Base-by-base conservation (phyloP, 495 filamentous ascomycete species). In the Neurospora africana region DNA sequence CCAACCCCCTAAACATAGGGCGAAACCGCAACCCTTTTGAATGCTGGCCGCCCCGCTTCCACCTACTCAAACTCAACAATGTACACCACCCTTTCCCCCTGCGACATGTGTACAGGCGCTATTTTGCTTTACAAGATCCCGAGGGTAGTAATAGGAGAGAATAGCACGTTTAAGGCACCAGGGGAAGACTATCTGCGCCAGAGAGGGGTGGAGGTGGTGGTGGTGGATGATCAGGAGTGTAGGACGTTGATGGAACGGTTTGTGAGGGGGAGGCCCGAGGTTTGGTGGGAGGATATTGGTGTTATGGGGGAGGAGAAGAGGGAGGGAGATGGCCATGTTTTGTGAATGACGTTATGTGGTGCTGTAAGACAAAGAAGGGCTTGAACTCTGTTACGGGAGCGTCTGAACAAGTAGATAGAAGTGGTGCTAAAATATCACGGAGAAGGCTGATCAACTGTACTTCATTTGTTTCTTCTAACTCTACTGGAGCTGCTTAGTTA, bases 61-160 rank as follows among this genome's bases (percentile, higher is more conserved):
- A 87, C 87, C 23, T 95, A 94, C 80, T 81, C 85, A 75, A 90
- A 6, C 21, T 58, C 47, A 17, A 95, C 93, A 5, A 93, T 95
- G 90, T 95, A 92, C 81, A 95, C 92, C 10, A 95, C 93, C 2
- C 83, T 96, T 5, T 94, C 92, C 17, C 93, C 92, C 1, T 97
- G 93, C 78, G 90, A 94, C 78, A 95, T 95, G 92, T 95, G 92
- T 69, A 85, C 92, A 17, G 92, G 92, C 33, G 92, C 93, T 5
- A 93, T 91, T 75, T 81, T 96, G 65, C 85, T 94, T 70, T 95
- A 93, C 83, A 91, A 91, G 75, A 87, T 97, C 44, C 85, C 86
- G 69, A 89, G 92, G 4, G 92, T 95, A 3, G 92, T 97, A 40
- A 88, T 96, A 82, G 93, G 93, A 9, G 93, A 97, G 83, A 93